Conservation (phyloP, 225 moss, liverwort and hornwort species). For the Marchantia polymorpha region DNA sequence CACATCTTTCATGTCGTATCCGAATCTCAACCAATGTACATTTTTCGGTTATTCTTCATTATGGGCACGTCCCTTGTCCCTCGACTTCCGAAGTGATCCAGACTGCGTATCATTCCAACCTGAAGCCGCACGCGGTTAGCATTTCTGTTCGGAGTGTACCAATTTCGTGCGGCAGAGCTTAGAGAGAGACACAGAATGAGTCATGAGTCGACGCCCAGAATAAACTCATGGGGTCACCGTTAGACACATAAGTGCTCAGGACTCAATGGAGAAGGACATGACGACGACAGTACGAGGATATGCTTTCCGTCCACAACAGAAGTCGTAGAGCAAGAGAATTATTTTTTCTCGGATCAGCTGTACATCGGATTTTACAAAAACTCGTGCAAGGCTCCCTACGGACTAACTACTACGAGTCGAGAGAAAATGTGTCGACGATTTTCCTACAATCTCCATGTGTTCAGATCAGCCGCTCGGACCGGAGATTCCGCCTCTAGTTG, state of each 20-base stretch:
- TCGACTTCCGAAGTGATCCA: not conserved
- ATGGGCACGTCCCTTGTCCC: not conserved
- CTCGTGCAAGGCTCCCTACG: not conserved
- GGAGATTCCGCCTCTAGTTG: too few relatives aligned
- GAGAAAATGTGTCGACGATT: not conserved
- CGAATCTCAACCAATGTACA: not conserved
- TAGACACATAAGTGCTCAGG: not conserved
- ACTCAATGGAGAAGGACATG: not conserved
- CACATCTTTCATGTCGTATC: not conserved
- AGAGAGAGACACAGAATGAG: not conserved
- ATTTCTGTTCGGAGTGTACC: too few relatives aligned
- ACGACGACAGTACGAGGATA: not conserved
- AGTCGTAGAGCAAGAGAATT: not conserved
- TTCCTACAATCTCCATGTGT: not conserved
- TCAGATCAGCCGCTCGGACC: not conserved
- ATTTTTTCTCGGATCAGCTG: not conserved
- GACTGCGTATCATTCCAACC: not conserved
- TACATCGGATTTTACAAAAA: not conserved
- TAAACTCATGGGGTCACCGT: not conserved
- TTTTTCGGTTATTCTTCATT: not conserved
- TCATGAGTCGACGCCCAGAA: not conserved
- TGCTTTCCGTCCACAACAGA: too few relatives aligned
- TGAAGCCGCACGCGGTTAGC: not conserved
- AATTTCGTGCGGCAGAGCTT: too few relatives aligned
- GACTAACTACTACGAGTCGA: too few relatives aligned